A percentile compares a stretch with the other conserved stretches of the same genome.
phyloP scores from a whole-genome alignment of 495 filamentous ascomycete genomes.

The Penicillium dipodomyicola region DNA sequence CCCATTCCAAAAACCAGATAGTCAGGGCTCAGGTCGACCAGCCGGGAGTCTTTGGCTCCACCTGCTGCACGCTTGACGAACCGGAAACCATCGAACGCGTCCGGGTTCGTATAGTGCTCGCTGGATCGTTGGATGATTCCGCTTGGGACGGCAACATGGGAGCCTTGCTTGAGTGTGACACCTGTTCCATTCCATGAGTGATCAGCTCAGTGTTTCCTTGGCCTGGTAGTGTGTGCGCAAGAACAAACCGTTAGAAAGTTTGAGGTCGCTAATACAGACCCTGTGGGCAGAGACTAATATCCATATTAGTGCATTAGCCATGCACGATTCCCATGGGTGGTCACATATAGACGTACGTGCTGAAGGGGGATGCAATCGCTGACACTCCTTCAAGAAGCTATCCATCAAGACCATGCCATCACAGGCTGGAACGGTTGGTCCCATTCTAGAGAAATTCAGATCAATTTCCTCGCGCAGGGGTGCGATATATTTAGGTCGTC shows the following conservation, averaged over 20 bases:
- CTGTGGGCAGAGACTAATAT: constrained; percentile 28
- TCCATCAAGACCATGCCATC: constrained; percentile 25
- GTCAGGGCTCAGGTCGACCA: constrained; percentile 27
- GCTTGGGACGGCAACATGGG: constrained; percentile 28
- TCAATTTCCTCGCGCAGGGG: constrained; percentile 27
- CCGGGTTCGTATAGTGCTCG: constrained; percentile 18
- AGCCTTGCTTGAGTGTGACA: constrained; percentile 25
- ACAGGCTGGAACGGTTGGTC: constrained; percentile 17
- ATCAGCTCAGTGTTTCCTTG: not conserved
- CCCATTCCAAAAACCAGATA: constrained; percentile 33
- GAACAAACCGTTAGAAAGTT: constrained; percentile 25
- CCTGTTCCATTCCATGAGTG: constrained; percentile 12
- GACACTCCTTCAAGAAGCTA: constrained; percentile 33
- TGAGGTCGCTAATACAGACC: constrained; percentile 18
- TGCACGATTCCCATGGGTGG: not conserved
- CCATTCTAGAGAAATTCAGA: constrained; percentile 8
- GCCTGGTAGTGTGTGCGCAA: not conserved
- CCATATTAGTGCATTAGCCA: constrained; percentile 4
- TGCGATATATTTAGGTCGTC: constrained; percentile 27
- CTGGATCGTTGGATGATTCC: constrained; percentile 24
- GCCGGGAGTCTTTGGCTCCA: constrained; percentile 15
- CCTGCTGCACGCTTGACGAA: constrained; percentile 25
- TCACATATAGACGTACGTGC: constrained; percentile 20
- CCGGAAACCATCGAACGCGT: constrained; percentile 31
- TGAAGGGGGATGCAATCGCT: constrained; percentile 28